Conservation (phyloP, 139 green algal species). For the Desmodesmus armatus region DNA sequence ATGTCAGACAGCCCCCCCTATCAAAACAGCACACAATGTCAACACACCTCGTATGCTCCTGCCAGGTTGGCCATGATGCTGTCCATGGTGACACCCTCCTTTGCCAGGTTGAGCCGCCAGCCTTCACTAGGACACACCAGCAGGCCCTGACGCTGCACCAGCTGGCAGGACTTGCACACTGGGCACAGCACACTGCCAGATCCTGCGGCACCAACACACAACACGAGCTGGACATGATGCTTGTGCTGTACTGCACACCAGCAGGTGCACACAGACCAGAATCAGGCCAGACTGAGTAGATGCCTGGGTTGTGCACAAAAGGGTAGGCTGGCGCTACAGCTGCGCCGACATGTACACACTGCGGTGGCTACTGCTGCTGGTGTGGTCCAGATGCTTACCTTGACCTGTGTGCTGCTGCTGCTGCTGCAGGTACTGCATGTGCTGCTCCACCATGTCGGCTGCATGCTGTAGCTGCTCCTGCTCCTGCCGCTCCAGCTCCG, state of each 20-base stretch:
- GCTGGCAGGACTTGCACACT: background rate
- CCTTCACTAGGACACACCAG: conserved; percentile 33
- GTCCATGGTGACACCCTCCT: background rate
- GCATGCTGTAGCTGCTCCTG: conserved; percentile 9
- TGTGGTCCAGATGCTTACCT: background rate
- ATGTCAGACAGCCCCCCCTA: background rate
- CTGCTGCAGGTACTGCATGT: conserved; percentile 19
- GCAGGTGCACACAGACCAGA: background rate
- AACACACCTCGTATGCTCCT: conserved; percentile 20
- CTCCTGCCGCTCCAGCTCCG: conserved; percentile 1
- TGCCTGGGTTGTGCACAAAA: background rate
- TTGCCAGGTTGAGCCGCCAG: conserved; percentile 34
- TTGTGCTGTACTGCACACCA: background rate
- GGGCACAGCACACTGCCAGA: conserved; percentile 6
- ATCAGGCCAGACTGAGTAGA: background rate
- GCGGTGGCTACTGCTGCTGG: background rate
- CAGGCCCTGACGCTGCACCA: conserved; percentile 16
- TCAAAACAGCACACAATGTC: background rate
- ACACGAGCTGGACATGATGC: background rate
- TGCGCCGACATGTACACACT: background rate
- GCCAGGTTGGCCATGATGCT: background rate
- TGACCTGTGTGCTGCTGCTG: background rate
- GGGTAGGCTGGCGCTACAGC: background rate
- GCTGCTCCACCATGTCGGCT: conserved; percentile 15
- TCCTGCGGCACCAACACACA: background rate